Base-by-base conservation (phyloP, 805 yeast species). In the Hanseniaspora taiwanica region DNA sequence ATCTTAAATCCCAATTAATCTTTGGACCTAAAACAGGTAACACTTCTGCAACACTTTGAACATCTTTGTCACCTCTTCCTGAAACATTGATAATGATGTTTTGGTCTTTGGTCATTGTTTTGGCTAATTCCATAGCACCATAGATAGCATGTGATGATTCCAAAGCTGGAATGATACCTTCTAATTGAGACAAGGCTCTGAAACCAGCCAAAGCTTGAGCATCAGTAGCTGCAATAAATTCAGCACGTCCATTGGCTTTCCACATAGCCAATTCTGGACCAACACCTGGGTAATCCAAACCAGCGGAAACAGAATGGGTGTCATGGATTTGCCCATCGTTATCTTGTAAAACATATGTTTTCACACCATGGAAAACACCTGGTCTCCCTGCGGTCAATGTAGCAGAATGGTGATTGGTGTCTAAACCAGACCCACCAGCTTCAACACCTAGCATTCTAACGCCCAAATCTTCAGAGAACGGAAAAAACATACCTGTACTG, bases 21-120 rank as follows among this genome's bases (percentile, higher is more conserved):
- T 77, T 58, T 37, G 91, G 93, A 34, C 99, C 99, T 42, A 85
- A 67, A 47, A 65, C 73, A 36, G 98, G 98, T 57, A 91, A 71
- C 40, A 79, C 76, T 62, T 91, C 96, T 36, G 98, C 98, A 40
- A 91, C 96, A 59, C 87, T 83, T 64, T 86, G 96, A 31, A 91
- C 98, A 61, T 91, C 98, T 68, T 91, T 91, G 61, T 91, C 98
- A 65, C 98, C 99, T 71, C 99, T 83, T 54, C 99, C 99, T 39
- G 96, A 85, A 42, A 91, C 73, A 59, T 86, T 86, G 56, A 91
- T 81, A 45, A 91, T 79, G 43, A 91, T 67, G 56, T 85, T 76
- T 64, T 86, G 72, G 49, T 81, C 95, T 48, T 77, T 71, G 19
- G 71, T 57, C 80, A 91, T 69, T 14, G 77, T 79, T 67, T 84